phyloP scores from a whole-genome alignment of 2,329 filamentous ascomycete species.

The Pseudocercospora fuligena region DNA sequence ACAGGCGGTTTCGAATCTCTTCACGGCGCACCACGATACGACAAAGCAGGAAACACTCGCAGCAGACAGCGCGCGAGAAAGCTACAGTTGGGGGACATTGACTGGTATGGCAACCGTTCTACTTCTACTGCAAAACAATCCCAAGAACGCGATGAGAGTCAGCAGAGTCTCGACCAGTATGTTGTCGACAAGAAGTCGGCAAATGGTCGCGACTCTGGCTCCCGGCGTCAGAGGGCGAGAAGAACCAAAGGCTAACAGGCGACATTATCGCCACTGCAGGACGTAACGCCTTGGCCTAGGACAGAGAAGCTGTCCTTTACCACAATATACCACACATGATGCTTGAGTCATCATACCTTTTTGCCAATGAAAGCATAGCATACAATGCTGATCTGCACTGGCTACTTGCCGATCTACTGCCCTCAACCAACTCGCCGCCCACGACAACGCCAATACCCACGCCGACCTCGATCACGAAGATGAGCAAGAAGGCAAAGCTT shows the following conservation, averaged over 20 bases:
- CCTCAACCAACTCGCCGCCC: too few relatives aligned
- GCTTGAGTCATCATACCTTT: constrained; percentile 16
- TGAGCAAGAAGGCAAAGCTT: too few relatives aligned
- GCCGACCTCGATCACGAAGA: too few relatives aligned
- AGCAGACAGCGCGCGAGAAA: constrained; percentile 83
- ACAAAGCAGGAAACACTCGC: constrained; percentile 67
- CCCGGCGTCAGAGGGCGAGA: constrained; percentile 18
- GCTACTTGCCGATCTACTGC: neutral
- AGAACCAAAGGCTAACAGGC: constrained; percentile 33
- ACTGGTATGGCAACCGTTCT: constrained; percentile 71
- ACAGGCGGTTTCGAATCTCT: constrained; percentile 42
- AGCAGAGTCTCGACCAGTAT: constrained; percentile 38
- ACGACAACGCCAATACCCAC: too few relatives aligned
- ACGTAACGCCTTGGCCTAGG: constrained; percentile 33
- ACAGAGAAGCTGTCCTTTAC: constrained; percentile 17
- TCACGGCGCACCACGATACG: constrained; percentile 53
- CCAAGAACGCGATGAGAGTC: constrained; percentile 27
- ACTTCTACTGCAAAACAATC: constrained; percentile 23
- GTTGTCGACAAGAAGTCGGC: constrained; percentile 35
- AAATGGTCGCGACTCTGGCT: constrained; percentile 23
- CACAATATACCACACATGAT: constrained; percentile 6
- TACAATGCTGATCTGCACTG: neutral
- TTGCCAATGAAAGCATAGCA: constrained; percentile 15
- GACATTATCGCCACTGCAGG: constrained; percentile 33
- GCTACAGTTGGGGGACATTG: constrained; percentile 93